Conservation (phyloP, 306 rosid genomes). For the Myrica gale region DNA sequence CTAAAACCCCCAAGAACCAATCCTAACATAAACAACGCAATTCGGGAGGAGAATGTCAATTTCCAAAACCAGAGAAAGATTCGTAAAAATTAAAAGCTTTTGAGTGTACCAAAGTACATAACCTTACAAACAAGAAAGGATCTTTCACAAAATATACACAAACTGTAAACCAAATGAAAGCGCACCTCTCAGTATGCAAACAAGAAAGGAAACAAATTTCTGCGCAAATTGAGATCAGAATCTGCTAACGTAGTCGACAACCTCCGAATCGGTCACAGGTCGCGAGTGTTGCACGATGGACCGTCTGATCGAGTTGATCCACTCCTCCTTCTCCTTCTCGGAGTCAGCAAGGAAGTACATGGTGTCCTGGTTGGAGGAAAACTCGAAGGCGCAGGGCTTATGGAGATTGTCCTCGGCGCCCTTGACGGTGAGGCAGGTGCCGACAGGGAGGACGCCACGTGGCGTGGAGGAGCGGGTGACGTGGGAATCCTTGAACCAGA, state of each 20-base stretch:
- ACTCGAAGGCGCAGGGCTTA: conserved; percentile 60
- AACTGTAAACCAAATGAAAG: neutral
- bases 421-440: conserved; percentile 53
- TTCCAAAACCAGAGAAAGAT: neutral
- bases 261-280: conserved; percentile 45
- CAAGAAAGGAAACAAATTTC: neutral
- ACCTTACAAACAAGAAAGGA: neutral
- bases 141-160: conserved; percentile 1
- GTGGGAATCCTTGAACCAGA: conserved; percentile 55
- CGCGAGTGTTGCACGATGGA: conserved; percentile 45
- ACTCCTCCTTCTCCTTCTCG: conserved; percentile 54
- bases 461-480: conserved; percentile 44
- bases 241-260: conserved; percentile 38
- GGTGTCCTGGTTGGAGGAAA: conserved; percentile 43
- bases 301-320: conserved; percentile 52
- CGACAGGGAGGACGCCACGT: conserved; percentile 56
- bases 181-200: neutral
- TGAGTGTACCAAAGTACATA: neutral
- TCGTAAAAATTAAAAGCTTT: neutral
- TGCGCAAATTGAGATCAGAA: conserved; percentile 9
- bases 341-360: conserved; percentile 64
- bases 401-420: conserved; percentile 64
- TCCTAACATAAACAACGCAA: neutral
- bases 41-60: neutral
- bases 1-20: neutral